These are phyloP conservation scores for Lycium barbarum DNA, from an alignment of 257 asterid species.

Conservation along the genomic window DNA sequence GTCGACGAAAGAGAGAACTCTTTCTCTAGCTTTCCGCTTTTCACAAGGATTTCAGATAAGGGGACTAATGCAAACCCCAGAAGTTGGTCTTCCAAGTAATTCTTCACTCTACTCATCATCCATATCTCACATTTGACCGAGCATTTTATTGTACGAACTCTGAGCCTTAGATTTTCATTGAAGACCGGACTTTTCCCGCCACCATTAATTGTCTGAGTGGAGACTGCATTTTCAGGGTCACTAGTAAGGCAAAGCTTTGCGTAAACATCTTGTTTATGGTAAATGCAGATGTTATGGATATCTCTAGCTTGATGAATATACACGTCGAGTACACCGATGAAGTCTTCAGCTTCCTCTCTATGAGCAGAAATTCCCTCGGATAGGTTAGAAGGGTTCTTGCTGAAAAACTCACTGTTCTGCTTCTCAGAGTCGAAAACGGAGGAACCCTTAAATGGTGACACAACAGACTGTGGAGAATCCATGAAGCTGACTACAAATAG, in stretches of 20 bases:
- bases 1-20: conserved; percentile 93
- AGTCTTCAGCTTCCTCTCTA: conserved; percentile 46
- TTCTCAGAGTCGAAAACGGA: conserved; percentile 60
- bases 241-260: conserved; percentile 87
- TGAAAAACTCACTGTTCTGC: conserved; percentile 47
- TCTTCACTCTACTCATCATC: conserved; percentile 96
- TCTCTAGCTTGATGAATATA: conserved; percentile 88
- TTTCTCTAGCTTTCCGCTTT: conserved; percentile 73
- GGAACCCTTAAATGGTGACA: conserved; percentile 79
- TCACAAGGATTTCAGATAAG: conserved; percentile 68
- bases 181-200: conserved; percentile 93
- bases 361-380: conserved; percentile 46
- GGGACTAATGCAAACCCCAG: conserved; percentile 94
- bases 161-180: conserved; percentile 68
- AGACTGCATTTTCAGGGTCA: conserved; percentile 76
- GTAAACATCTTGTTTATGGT: conserved; percentile 93
- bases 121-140: conserved; percentile 93
- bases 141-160: conserved; percentile 63
- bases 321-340: conserved; percentile 77
- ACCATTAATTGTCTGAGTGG: conserved; percentile 85
- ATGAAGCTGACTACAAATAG: conserved; percentile 47
- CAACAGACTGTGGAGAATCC: conserved; percentile 95
- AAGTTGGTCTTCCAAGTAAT: conserved; percentile 92
- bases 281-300: conserved; percentile 94
- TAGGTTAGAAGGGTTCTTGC: conserved; percentile 40